phyloP scores from a whole-genome alignment of 1,284 basidiomycete species.

The Leccinum pallidistipes region DNA sequence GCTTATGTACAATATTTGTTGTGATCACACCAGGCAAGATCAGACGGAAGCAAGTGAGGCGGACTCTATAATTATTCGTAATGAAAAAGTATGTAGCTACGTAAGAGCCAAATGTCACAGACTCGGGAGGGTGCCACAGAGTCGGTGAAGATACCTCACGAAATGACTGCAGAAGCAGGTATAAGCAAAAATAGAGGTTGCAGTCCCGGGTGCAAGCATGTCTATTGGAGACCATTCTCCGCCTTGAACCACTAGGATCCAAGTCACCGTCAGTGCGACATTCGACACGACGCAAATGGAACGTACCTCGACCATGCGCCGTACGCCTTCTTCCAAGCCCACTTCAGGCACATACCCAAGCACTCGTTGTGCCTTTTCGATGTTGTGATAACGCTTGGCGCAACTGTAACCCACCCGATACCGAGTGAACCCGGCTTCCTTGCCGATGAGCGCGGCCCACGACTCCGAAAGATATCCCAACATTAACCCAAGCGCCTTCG shows the following conservation, averaged over 20 bases:
- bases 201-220: background rate
- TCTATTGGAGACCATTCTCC: conserved; percentile 26
- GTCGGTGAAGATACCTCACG: background rate
- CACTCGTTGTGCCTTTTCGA: conserved; percentile 91
- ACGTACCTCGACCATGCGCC: conserved; percentile 69
- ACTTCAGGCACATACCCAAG: conserved; percentile 93
- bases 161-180: conserved; percentile 1
- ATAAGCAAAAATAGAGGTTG: conserved; percentile 3
- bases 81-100: background rate
- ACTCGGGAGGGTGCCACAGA: background rate
- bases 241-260: conserved; percentile 28
- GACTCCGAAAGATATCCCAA: conserved; percentile 76
- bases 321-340: conserved; percentile 86
- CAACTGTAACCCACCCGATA: conserved; percentile 82
- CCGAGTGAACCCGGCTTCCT: conserved; percentile 87
- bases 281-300: background rate
- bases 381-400: conserved; percentile 86
- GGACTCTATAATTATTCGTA: background rate
- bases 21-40: background rate
- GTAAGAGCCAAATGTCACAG: background rate
- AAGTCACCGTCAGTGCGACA: conserved; percentile 7
- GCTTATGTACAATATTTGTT: background rate
- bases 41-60: background rate
- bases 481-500: conserved; percentile 65
- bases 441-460: conserved; percentile 75